Conservation (phyloP, 495 filamentous ascomycete genomes). For the Cenococcum geophilum region DNA sequence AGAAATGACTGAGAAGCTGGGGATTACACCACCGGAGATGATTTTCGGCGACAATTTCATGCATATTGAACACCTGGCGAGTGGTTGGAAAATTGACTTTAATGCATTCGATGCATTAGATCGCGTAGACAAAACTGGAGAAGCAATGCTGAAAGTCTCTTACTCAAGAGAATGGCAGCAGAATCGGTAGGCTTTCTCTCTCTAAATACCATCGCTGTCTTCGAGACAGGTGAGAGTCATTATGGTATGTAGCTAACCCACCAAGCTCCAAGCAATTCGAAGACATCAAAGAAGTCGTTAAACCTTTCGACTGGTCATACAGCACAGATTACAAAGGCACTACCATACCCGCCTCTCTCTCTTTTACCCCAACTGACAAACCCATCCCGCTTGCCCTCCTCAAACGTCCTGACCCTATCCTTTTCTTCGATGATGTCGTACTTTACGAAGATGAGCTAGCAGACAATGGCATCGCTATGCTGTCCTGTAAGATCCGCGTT, state of each 20-base stretch:
- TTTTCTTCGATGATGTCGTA: slow-evolving; percentile 91
- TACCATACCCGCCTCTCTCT: slow-evolving; percentile 32
- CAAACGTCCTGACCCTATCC: slow-evolving; percentile 79
- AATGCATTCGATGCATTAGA: slow-evolving; percentile 81
- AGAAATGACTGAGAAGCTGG: slow-evolving; percentile 66
- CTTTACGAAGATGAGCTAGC: slow-evolving; percentile 97
- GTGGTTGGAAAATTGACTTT: slow-evolving; percentile 71
- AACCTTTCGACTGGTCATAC: slow-evolving; percentile 97
- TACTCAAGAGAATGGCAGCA: slow-evolving; percentile 87
- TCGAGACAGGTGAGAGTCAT: no score
- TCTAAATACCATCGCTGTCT: no score
- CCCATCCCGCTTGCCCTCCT: slow-evolving; percentile 79
- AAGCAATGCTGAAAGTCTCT: slow-evolving; percentile 82
- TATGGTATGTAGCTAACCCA: slow-evolving; percentile 3
- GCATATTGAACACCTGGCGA: slow-evolving; percentile 58
- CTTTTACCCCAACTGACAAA: slow-evolving; percentile 48
- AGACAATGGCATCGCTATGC: slow-evolving; percentile 87
- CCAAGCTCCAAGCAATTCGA: slow-evolving; percentile 73
- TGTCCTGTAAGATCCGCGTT: slow-evolving; percentile 83
- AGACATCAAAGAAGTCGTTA: slow-evolving; percentile 86
- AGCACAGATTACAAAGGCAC: slow-evolving; percentile 78
- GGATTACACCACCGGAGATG: slow-evolving; percentile 92
- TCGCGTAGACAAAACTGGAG: slow-evolving; percentile 86
- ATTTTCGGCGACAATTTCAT: slow-evolving; percentile 95
- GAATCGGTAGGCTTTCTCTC: slow-evolving; percentile 50